Evolutionary conservation across 2,329 filamentous ascomycete genomes (phyloP).

Genomic region (Alternaria infectoria): DNA sequence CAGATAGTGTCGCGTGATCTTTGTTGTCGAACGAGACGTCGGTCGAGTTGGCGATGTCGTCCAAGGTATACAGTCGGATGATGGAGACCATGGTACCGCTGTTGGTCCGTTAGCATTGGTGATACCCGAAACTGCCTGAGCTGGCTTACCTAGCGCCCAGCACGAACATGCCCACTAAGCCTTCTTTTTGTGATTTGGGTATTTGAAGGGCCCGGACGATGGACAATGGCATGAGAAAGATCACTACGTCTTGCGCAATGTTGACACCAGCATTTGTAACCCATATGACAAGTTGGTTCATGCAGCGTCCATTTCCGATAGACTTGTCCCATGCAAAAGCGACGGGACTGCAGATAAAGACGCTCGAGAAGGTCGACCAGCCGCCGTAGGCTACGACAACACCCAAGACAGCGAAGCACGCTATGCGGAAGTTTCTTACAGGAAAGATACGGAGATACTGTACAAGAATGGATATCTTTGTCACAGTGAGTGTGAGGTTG

Average conservation of each 20-base stretch:
- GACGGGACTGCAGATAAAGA: slow-evolving; percentile 44
- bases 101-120: slow-evolving; percentile 7
- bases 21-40: slow-evolving; percentile 44
- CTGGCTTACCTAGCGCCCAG: slow-evolving; percentile 47
- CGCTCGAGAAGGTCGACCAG: slow-evolving; percentile 42
- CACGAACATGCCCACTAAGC: slow-evolving; percentile 46
- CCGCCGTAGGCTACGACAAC: slow-evolving; percentile 32
- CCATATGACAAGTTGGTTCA: slow-evolving; percentile 40
- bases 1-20: slow-evolving; percentile 39
- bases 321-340: slow-evolving; percentile 42
- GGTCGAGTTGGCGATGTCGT: slow-evolving; percentile 32
- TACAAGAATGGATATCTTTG: slow-evolving; percentile 42
- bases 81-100: slow-evolving; percentile 44
- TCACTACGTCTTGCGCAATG: slow-evolving; percentile 41
- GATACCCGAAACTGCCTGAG: neutral
- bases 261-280: slow-evolving; percentile 40
- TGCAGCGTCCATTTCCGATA: slow-evolving; percentile 34
- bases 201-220: slow-evolving; percentile 42
- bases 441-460: slow-evolving; percentile 44
- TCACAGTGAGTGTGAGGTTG: slow-evolving; percentile 37
- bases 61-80: slow-evolving; percentile 41
- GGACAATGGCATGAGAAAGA: slow-evolving; percentile 41
- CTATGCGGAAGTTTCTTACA: slow-evolving; percentile 31
- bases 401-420: slow-evolving; percentile 36
- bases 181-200: slow-evolving; percentile 43